These are phyloP conservation scores for Ogataea corticis DNA, from an alignment of 805 yeast species.

Conservation along the genomic window DNA sequence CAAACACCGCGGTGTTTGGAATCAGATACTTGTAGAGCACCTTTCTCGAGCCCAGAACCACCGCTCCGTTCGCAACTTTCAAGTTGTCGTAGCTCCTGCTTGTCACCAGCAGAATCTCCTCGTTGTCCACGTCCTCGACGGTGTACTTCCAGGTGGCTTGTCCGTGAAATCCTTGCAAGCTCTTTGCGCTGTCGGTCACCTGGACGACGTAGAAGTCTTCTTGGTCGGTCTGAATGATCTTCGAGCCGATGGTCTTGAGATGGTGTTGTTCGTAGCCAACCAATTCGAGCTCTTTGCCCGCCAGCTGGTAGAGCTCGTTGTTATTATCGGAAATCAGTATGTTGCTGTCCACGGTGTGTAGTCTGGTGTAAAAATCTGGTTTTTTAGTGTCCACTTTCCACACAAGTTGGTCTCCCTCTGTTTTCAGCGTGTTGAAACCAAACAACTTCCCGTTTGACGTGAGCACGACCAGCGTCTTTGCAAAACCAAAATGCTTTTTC, in stretches of 20 bases:
- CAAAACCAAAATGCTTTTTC: constrained; percentile 44
- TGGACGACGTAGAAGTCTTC: constrained; percentile 18
- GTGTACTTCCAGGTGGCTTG: constrained; percentile 23
- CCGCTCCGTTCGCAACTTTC: constrained; percentile 60
- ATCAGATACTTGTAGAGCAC: constrained; percentile 82
- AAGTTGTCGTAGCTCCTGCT: constrained; percentile 41
- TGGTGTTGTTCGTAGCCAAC: constrained; percentile 5
- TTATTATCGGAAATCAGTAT: constrained; percentile 9
- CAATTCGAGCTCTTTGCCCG: neutral
- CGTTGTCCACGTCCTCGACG: constrained; percentile 22
- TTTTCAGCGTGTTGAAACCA: constrained; percentile 44
- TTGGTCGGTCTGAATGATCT: constrained; percentile 16
- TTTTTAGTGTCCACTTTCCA: constrained; percentile 38
- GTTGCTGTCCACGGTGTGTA: constrained; percentile 10
- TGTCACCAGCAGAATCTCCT: constrained; percentile 41
- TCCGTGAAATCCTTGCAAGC: constrained; percentile 17
- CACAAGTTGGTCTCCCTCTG: constrained; percentile 12
- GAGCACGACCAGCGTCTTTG: constrained; percentile 43
- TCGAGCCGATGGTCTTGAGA: constrained; percentile 9
- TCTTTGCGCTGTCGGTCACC: neutral
- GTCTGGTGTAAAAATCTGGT: constrained; percentile 2
- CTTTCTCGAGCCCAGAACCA: constrained; percentile 64
- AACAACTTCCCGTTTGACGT: constrained; percentile 42
- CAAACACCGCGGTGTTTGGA: constrained; percentile 63
- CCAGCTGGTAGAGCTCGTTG: neutral